These are phyloP conservation scores for Yamadazyma epiphylla DNA, from an alignment of 1,139 yeast species.

Conservation along the genomic window DNA sequence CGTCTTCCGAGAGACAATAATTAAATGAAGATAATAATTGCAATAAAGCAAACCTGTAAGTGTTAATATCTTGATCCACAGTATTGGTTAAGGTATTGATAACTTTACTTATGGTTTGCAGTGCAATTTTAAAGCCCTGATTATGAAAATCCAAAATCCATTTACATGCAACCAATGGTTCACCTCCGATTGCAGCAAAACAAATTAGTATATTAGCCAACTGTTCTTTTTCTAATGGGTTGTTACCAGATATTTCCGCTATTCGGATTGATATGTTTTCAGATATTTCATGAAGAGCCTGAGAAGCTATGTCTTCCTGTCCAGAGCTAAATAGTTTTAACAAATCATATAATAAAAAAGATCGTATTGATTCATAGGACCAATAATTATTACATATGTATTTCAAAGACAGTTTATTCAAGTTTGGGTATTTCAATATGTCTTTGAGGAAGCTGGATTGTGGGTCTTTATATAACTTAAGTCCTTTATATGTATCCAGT, in stretches of 20 bases:
- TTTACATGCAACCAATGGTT: conserved; percentile 21
- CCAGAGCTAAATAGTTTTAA: too few species aligned
- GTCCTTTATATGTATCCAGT: conserved; percentile 14
- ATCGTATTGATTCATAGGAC: conserved; percentile 18
- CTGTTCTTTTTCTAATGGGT: conserved; percentile 1
- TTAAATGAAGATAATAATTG: conserved; percentile 8
- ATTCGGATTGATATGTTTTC: not conserved
- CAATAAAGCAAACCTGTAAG: conserved; percentile 7
- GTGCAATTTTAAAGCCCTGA: conserved; percentile 3
- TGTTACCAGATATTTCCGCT: too few species aligned
- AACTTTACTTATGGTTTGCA: conserved; percentile 5
- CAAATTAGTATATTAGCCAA: conserved; percentile 9
- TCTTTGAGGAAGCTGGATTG: conserved; percentile 16
- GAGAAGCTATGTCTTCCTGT: too few species aligned
- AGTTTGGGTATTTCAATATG: conserved; percentile 15
- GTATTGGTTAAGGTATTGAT: conserved; percentile 9
- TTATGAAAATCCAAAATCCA: conserved; percentile 10
- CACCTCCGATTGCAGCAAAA: conserved; percentile 18
- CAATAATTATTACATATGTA: conserved; percentile 13
- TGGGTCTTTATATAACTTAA: conserved; percentile 10
- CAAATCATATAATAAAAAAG: conserved; percentile 17
- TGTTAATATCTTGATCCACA: conserved; percentile 6
- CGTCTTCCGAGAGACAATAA: conserved; percentile 2
- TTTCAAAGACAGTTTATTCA: conserved; percentile 15
- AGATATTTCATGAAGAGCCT: too few species aligned